Base-by-base conservation (phyloP, 2,329 filamentous ascomycete species). In the Xylaria sp. region DNA sequence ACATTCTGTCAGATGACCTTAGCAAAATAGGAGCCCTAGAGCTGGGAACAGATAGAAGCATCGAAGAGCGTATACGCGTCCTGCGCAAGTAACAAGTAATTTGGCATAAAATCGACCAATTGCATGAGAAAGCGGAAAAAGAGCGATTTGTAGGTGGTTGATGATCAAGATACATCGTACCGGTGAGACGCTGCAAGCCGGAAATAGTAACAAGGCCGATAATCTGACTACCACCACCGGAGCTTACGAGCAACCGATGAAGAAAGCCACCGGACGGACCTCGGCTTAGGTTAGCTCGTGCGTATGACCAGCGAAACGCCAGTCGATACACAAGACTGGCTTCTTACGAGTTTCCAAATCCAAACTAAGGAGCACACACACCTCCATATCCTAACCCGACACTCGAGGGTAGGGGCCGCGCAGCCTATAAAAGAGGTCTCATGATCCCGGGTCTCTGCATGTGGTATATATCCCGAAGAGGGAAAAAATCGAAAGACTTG, bases 171-270 rank as follows among this genome's bases (percentile, higher is more conserved):
- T 15, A 18, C 23, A 31, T 48, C 8, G 31, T 31, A 58, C 46
- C 13, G 36, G 55, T 43, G n/a, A 39, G 36, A 33, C 55, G 36
- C 46, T 10, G 9, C 25, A 18, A 33, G 46, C 46, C n/a, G 33
- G 46, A 65, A 65, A 65, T 59, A 54, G 54, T 8, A 59, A 28
- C 36, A 54, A 65, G 15, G 25, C 28, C 46, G 20, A 20, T n/a
- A 48, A 28, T 60, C 36, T 60, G 55, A 65, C 56, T 46, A 48
- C 13, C 15, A 33, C 54, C 15, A 12, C 10, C 25, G 28, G 36
- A 54, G n/a, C 39, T 46, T 43, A 46, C 46, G 12, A 59, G 25
- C 36, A 20, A 3, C 56, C 56, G 33, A 43, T 23, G 31, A 31
- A 23, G 36, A 57, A 41, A 33, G 8, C 25, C 3, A 55, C 48